phyloP scores from a whole-genome alignment of 768 basidiomycete genomes.

The Pholiota conissans region DNA sequence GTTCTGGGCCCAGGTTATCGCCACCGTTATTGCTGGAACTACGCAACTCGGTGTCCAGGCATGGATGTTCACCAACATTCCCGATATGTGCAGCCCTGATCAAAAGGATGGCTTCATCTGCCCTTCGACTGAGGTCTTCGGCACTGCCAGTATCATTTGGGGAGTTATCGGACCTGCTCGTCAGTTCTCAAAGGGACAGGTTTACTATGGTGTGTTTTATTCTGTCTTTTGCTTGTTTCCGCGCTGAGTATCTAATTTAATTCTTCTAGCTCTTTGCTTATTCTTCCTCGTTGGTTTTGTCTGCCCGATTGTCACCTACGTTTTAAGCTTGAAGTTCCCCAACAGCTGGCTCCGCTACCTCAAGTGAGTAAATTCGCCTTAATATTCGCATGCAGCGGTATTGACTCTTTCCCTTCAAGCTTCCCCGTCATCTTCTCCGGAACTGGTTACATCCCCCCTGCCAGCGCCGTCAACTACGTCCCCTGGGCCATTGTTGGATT shows the following conservation, averaged over 20 bases:
- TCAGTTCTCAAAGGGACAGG: conserved; percentile 66
- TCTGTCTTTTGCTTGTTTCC: background rate
- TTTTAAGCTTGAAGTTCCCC: conserved; percentile 60
- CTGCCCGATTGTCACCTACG: conserved; percentile 55
- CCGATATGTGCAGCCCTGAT: conserved; percentile 50
- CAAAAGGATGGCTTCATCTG: conserved; percentile 71
- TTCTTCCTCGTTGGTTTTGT: conserved; percentile 80
- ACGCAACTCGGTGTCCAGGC: conserved; percentile 74
- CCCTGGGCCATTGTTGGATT: conserved; percentile 67
- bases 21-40: conserved; percentile 68
- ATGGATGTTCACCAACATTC: conserved; percentile 76
- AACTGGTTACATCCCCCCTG: conserved; percentile 62
- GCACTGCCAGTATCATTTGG: conserved; percentile 79
- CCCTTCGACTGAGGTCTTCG: conserved; percentile 70
- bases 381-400: background rate
- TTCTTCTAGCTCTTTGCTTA: conserved; percentile 46
- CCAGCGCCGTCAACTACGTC: conserved; percentile 66
- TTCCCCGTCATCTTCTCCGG: conserved; percentile 65
- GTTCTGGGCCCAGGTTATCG: conserved; percentile 71
- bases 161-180: conserved; percentile 78
- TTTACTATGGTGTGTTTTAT: conserved; percentile 45
- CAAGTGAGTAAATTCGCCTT: conserved; percentile 44
- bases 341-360: conserved; percentile 59
- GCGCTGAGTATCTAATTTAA: background rate
- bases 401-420: conserved; percentile 15